Conservation (phyloP, 2,329 filamentous ascomycete species). For the Fusarium odoratissimum region DNA sequence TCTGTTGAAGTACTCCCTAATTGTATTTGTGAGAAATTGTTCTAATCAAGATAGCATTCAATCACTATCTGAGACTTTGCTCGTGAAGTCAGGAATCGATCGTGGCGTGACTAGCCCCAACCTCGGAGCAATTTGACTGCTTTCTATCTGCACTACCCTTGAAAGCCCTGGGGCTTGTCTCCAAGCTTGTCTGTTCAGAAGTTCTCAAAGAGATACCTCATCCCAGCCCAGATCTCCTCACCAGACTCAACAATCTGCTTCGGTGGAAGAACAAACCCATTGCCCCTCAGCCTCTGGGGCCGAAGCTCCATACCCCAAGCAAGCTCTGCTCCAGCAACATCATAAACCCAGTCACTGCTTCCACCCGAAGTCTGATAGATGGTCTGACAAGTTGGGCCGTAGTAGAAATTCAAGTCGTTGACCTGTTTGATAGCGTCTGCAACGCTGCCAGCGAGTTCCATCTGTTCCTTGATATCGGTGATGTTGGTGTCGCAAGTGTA, state of each 20-base stretch:
- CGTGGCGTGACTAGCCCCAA: fast-evolving
- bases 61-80: not conserved
- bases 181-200: not conserved
- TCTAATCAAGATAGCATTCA: not conserved
- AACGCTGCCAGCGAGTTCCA: slow-evolving; percentile 60
- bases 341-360: slow-evolving; percentile 59
- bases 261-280: slow-evolving; percentile 30
- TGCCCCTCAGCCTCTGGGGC: slow-evolving; percentile 44
- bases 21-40: fast-evolving
- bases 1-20: not conserved
- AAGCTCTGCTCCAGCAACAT: slow-evolving; percentile 56
- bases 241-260: slow-evolving; percentile 56
- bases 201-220: slow-evolving; percentile 51
- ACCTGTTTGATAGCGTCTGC: slow-evolving; percentile 62
- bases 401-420: slow-evolving; percentile 54
- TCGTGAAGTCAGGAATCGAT: not conserved
- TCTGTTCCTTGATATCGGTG: slow-evolving; percentile 60
- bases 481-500: slow-evolving; percentile 65
- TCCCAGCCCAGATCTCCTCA: slow-evolving; percentile 58
- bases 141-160: fast-evolving
- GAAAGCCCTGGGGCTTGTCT: fast-evolving
- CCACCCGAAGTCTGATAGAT: slow-evolving; percentile 68
- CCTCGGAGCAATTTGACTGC: not conserved
- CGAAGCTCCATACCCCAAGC: slow-evolving; percentile 56
- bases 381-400: slow-evolving; percentile 68